phyloP scores from a whole-genome alignment of 164 flowering plant species.

The Vitis rupestris region DNA sequence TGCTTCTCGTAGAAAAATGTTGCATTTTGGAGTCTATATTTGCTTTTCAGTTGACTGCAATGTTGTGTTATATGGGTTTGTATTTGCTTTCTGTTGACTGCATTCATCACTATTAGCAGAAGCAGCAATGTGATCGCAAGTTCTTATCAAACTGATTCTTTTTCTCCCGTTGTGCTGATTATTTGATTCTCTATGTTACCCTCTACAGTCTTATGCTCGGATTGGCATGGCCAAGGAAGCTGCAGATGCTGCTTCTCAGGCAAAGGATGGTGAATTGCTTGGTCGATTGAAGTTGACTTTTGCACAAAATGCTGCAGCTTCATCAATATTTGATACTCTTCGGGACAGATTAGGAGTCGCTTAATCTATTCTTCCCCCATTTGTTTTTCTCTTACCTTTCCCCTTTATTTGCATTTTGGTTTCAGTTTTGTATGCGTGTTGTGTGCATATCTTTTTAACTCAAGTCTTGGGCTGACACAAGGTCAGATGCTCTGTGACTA shows the following conservation, averaged over 20 bases:
- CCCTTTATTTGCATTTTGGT: too few species aligned
- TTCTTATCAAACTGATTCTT: background rate
- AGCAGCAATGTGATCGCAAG: too few species aligned
- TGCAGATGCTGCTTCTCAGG: slow-evolving; percentile 94
- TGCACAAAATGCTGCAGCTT: slow-evolving; percentile 79
- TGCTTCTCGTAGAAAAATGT: background rate
- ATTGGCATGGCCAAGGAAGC: slow-evolving; percentile 99
- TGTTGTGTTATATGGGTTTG: too few species aligned
- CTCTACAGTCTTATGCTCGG: slow-evolving; percentile 76
- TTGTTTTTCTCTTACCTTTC: background rate
- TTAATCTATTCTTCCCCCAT: slow-evolving; percentile 18
- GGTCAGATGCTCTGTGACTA: too few species aligned
- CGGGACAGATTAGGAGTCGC: slow-evolving; percentile 73
- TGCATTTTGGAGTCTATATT: background rate
- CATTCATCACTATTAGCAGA: too few species aligned
- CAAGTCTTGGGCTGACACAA: too few species aligned
- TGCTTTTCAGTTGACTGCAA: too few species aligned
- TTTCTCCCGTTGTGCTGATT: background rate
- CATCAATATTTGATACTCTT: slow-evolving; percentile 88
- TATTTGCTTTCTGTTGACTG: too few species aligned
- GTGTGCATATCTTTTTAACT: too few species aligned
- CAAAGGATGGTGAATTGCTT: slow-evolving; percentile 92
- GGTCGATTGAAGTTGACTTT: slow-evolving; percentile 73
- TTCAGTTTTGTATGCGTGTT: too few species aligned
- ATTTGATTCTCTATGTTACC: background rate